phyloP scores from a whole-genome alignment of 208 protist genomes.

The Crithidia sp. region DNA sequence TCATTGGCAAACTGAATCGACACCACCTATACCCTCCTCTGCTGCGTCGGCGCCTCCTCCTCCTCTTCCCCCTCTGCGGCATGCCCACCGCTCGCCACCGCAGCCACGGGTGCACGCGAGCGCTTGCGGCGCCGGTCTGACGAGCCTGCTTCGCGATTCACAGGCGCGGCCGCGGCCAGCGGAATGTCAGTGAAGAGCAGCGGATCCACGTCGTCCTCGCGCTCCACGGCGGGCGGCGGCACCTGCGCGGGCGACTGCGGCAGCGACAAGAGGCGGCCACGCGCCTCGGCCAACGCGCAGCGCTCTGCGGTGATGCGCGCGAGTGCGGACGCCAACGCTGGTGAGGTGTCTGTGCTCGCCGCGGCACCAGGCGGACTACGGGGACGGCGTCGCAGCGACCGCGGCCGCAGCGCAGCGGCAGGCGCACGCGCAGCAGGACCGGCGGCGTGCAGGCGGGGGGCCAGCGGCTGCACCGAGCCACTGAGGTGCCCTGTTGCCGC shows the following conservation, averaged over 20 bases:
- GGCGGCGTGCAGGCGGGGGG: conserved; percentile 16
- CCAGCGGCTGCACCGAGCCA: conserved; percentile 40
- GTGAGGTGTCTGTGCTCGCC: too few species aligned
- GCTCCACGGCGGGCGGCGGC: not conserved
- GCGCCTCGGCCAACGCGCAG: not conserved
- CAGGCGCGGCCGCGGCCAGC: not conserved
- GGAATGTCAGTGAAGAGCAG: conserved; percentile 30
- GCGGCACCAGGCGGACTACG: too few species aligned
- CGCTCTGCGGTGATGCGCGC: conserved; percentile 18
- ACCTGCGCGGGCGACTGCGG: conserved; percentile 10
- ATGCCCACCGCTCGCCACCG: not conserved
- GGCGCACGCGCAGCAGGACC: not conserved
- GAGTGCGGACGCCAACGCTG: conserved; percentile 5
- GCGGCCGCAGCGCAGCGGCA: conserved; percentile 1
- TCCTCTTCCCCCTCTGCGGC: not conserved
- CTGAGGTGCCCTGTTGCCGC: conserved; percentile 4
- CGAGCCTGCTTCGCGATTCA: not conserved
- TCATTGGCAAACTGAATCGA: too few species aligned
- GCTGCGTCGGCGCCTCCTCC: conserved; percentile 1
- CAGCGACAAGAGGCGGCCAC: too few species aligned
- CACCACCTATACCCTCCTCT: conserved; percentile 6
- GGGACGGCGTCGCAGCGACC: too few species aligned
- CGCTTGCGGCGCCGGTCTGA: conserved; percentile 14
- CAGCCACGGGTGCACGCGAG: conserved; percentile 3
- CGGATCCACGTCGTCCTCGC: conserved; percentile 4